These are phyloP conservation scores for Nicotiana attenuata DNA, from an alignment of 257 asterid species.

Conservation along the genomic window DNA sequence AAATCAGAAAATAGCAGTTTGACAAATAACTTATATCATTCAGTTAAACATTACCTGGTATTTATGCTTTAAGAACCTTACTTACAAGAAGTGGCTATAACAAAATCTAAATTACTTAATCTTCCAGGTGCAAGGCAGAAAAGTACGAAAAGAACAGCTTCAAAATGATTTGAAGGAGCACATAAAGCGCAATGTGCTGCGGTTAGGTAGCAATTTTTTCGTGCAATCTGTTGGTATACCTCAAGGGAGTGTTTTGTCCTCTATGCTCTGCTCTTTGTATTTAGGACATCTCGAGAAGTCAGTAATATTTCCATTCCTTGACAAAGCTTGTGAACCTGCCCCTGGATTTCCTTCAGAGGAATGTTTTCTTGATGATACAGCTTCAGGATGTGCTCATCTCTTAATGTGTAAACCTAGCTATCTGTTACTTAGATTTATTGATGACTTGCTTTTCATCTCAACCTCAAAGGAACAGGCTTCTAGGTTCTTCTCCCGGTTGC, in stretches of 20 bases:
- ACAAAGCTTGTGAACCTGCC: constrained; percentile 30
- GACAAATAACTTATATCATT: neutral
- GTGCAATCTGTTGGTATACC: constrained; percentile 81
- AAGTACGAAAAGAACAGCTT: constrained; percentile 44
- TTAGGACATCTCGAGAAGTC: constrained; percentile 78
- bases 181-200: constrained; percentile 59
- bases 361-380: constrained; percentile 21
- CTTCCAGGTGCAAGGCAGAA: constrained; percentile 49
- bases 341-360: constrained; percentile 14
- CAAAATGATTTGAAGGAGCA: constrained; percentile 49
- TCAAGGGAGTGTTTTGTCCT: constrained; percentile 81
- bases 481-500: constrained; percentile 54
- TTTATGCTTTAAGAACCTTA: constrained; percentile 8
- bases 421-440: constrained; percentile 71
- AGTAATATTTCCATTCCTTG: constrained; percentile 61
- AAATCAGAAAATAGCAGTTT: neutral
- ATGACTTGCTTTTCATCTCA: constrained; percentile 78
- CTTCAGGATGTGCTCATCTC: constrained; percentile 13
- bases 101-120: neutral
- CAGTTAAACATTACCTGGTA: neutral
- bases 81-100: constrained; percentile 1
- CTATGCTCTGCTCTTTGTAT: constrained; percentile 81
- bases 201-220: constrained; percentile 43
- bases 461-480: constrained; percentile 80
- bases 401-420: constrained; percentile 25